Evolutionary conservation across 257 asterid genomes (phyloP), one percentile per base, ranked within the genome.

Genomic region (Mentha longifolia): DNA sequence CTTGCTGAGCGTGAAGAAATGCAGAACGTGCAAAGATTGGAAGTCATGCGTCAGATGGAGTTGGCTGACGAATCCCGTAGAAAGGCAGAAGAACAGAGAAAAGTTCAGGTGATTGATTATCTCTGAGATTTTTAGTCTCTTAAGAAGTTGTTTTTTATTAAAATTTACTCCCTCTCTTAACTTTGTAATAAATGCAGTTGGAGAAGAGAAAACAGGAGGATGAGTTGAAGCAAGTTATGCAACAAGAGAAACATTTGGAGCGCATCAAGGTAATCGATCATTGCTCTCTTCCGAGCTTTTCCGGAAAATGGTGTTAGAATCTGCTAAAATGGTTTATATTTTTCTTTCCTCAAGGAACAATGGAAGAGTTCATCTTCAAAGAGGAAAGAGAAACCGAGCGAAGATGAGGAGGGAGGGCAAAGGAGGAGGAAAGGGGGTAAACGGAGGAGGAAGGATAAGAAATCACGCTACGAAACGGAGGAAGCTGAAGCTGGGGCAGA

Each of bases 141-240:
- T n/a, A 15, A 20, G 22, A 19, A n/a, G 35, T n/a, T n/a, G n/a
- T 20, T 72, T 68, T 17, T 33, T 30, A 35, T 56, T 72, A 67
- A 71, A 85, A 81, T 15, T 43, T n/a, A 22, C 16, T 25, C 14
- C 15, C 45, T 42, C 17, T 20, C 46, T 15, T 8, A 37, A 42
- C 14, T 73, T n/a, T 73, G 37, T 35, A 42, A 51, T 35, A 46
- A 62, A 52, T 69, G 65, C 87, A 94, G 98, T 61, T 92, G 89
- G 98, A 95, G 86, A 89, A 86, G 80, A 82, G 99, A 75, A 95
- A 95, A 73, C 96, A 84, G 76, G 99, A 95, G 85, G 99, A 95
- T 58, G 99, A 95, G 63, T 79, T 89, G 76, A 94, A 88, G 82
- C 96, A 81, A 86, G 91, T 92, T 74, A 88, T 83, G 92, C 97